Base-by-base conservation (phyloP, 495 filamentous ascomycete genomes). In the Sporormia fimetaria region DNA sequence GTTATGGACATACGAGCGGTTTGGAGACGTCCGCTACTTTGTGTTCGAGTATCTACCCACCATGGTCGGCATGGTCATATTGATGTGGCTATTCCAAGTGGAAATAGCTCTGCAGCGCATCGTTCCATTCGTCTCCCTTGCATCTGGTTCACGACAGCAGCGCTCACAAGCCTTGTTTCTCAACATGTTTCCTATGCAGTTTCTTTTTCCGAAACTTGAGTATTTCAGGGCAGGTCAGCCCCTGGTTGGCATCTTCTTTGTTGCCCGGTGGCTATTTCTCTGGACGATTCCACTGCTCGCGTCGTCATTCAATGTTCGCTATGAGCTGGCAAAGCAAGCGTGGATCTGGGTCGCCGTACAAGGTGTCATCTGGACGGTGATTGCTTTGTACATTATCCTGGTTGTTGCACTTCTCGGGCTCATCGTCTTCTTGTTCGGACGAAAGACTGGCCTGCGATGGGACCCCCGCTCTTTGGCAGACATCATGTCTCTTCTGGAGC, bases 321-420 rank as follows among this genome's bases (percentile, higher is more conserved):
- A 47, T 63, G 30, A 68, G 63, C 42, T 54, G 56, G 8, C 46
- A 63, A 17, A 61, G 61, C 16, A 62, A 51, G 3, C 51, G 3
- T 94, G 83, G 83, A 69, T 64, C 22, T 94, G 87, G 87, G 68
- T 82, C 5, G 69, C 80, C 0, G 81, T 83, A 1, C 74, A 82
- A 43, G 73, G 75, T 3, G 67, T 87, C 15, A 80, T 78, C 6
- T 94, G 86, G 86, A 74, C 76, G 1, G 61, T 87, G 25, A 74
- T 87, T 23, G 81, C 64, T 10, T 52, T 87, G 0, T 94, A 93
- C 57, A 58, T 80, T 4, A 59, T 83, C 2, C 54, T 87, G 43
- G 52, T 76, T 3, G 52, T 77, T 27, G 78, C 75, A 3, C 57
- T 78, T 2, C 39, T 71, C 21, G 48, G 67, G 12, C 44, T 82